Conservation (phyloP, 305 asterid genomes). For the Galium porrigens region DNA sequence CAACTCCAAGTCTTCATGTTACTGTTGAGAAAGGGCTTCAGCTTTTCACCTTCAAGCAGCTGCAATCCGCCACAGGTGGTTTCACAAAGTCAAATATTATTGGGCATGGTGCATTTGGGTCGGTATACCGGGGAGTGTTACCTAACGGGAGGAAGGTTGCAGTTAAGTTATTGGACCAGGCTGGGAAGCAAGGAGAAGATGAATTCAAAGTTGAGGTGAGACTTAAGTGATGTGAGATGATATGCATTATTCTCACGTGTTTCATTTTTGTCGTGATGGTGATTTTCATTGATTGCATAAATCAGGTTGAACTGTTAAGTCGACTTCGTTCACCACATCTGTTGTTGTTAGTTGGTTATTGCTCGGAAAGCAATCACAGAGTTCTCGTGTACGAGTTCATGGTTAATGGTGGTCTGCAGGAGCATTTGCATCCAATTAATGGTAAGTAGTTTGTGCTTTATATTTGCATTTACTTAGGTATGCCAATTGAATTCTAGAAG, state of each 20-base stretch:
- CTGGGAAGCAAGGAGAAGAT: slow-evolving; percentile 80
- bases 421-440: slow-evolving; percentile 52
- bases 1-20: slow-evolving; percentile 31
- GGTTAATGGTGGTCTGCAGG: slow-evolving; percentile 85
- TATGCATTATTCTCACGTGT: neutral
- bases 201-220: slow-evolving; percentile 74
- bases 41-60: slow-evolving; percentile 71
- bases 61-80: slow-evolving; percentile 74
- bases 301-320: slow-evolving; percentile 59
- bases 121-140: slow-evolving; percentile 70
- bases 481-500: slow-evolving; percentile 2
- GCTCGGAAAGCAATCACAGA: slow-evolving; percentile 54
- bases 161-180: slow-evolving; percentile 75
- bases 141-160: slow-evolving; percentile 85
- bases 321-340: slow-evolving; percentile 56
- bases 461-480: neutral
- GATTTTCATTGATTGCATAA: slow-evolving; percentile 12
- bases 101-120: slow-evolving; percentile 86
- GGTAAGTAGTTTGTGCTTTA: slow-evolving; percentile 26
- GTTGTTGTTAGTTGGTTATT: slow-evolving; percentile 50
- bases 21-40: slow-evolving; percentile 46
- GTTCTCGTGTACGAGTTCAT: slow-evolving; percentile 75
- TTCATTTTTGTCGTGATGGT: neutral
- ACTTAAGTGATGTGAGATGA: neutral
- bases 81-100: slow-evolving; percentile 67